Evolutionary conservation across 305 asterid genomes (phyloP).

Genomic region (Fraxinus albicans): DNA sequence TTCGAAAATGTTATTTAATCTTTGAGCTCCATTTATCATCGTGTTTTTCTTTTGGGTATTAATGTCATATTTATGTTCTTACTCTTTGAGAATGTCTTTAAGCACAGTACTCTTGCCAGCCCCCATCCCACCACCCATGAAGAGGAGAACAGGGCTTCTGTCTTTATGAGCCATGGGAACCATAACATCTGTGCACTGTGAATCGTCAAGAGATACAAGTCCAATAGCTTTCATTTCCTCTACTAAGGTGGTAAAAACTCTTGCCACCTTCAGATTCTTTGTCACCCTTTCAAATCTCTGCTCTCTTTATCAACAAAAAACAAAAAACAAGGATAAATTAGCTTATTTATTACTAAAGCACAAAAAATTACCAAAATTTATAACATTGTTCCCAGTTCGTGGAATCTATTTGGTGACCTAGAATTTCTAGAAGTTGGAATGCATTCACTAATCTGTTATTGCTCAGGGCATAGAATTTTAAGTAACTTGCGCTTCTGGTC

Average conservation of each 20-base stretch:
- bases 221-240: slow-evolving; percentile 99
- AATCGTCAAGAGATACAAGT: slow-evolving; percentile 72
- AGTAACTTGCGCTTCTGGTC: not conserved
- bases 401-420: not conserved
- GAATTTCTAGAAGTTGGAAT: not conserved
- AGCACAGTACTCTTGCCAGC: slow-evolving; percentile 95
- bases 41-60: not conserved
- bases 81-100: slow-evolving; percentile 95
- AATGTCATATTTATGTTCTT: slow-evolving; percentile 30
- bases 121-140: slow-evolving; percentile 99
- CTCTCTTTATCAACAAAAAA: slow-evolving; percentile 49
- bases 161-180: slow-evolving; percentile 98
- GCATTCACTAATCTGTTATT: not conserved
- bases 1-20: not conserved
- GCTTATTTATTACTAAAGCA: not conserved
- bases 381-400: not conserved
- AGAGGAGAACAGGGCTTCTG: slow-evolving; percentile 89
- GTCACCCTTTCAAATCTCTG: slow-evolving; percentile 94
- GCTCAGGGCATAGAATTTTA: not conserved
- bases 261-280: slow-evolving; percentile 91
- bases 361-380: not conserved
- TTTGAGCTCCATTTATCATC: not conserved
- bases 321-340: not conserved
- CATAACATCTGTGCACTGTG: slow-evolving; percentile 95
- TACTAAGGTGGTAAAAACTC: slow-evolving; percentile 85